These are phyloP conservation scores for Monosporascus sp. DNA, from an alignment of 2,329 filamentous ascomycete species.

Conservation along the genomic window DNA sequence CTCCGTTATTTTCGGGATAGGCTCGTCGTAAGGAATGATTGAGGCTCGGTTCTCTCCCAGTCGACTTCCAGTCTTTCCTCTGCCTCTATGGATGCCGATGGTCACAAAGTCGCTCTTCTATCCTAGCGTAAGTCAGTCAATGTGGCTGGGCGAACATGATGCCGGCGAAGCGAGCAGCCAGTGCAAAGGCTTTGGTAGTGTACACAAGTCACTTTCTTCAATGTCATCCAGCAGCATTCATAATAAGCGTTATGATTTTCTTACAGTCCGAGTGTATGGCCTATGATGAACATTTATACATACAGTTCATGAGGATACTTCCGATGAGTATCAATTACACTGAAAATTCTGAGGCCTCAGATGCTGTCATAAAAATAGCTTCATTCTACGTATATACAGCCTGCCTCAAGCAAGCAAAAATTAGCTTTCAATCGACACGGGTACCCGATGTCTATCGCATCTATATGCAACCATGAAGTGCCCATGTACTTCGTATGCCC, in stretches of 20 bases:
- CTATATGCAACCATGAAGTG: not conserved
- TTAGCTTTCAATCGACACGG: not conserved
- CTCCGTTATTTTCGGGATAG: too few relatives aligned
- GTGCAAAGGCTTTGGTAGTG: not conserved
- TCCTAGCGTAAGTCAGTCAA: too few relatives aligned
- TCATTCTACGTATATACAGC: not conserved
- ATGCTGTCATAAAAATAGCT: not conserved
- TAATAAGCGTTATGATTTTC: not conserved
- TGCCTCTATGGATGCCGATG: too few relatives aligned
- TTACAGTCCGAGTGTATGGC: conserved; percentile 8
- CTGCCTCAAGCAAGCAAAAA: not conserved
- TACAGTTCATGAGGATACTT: conserved; percentile 25
- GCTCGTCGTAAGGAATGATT: too few relatives aligned
- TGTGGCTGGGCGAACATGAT: too few relatives aligned
- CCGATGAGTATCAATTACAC: conserved; percentile 25
- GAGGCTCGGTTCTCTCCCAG: too few relatives aligned
- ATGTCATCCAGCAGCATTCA: not conserved
- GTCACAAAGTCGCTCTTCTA: too few relatives aligned
- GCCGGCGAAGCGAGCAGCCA: too few relatives aligned
- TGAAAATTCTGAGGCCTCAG: conserved; percentile 29
- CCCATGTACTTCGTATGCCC: not conserved
- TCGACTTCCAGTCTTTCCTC: too few relatives aligned
- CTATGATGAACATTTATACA: conserved; percentile 26
- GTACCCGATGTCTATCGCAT: not conserved
- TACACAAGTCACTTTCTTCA: not conserved